These are phyloP conservation scores for Penicillium crystallinum DNA, from an alignment of 495 filamentous ascomycete species.

Conservation along the genomic window DNA sequence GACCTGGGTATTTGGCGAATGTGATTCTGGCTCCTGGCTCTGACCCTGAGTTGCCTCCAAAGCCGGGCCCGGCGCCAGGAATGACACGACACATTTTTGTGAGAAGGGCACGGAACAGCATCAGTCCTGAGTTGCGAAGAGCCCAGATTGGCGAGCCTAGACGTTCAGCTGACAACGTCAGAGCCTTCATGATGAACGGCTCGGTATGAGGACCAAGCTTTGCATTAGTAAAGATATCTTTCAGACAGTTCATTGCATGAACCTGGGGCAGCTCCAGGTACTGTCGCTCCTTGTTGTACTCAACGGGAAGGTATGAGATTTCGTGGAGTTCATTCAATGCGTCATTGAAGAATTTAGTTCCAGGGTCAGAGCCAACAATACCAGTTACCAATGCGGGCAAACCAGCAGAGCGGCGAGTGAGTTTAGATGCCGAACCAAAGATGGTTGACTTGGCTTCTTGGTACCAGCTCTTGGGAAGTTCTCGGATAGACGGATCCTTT, in stretches of 20 bases:
- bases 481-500: constrained; percentile 37
- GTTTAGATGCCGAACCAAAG: constrained; percentile 63
- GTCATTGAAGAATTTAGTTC: constrained; percentile 41
- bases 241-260: constrained; percentile 86
- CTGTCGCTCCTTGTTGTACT: constrained; percentile 34
- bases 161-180: constrained; percentile 69
- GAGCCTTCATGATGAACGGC: constrained; percentile 59
- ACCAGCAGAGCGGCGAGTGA: constrained; percentile 85
- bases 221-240: constrained; percentile 79
- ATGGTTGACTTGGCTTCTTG: constrained; percentile 62
- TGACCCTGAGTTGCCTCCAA: constrained; percentile 39
- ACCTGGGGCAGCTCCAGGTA: constrained; percentile 77
- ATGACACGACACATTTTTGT: constrained; percentile 53
- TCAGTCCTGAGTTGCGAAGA: constrained; percentile 85
- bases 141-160: constrained; percentile 72
- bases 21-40: constrained; percentile 40
- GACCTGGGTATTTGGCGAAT: constrained; percentile 62
- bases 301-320: constrained; percentile 53
- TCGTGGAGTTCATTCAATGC: constrained; percentile 49
- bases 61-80: constrained; percentile 29
- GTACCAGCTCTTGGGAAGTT: constrained; percentile 54
- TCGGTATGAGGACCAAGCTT: constrained; percentile 60
- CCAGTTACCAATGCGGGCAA: constrained; percentile 80
- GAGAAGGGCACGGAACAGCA: constrained; percentile 79
- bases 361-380: constrained; percentile 50